phyloP scores from a whole-genome alignment of 371 early-diverging fungal species.

The Dipsacomyces acuminosporus region DNA sequence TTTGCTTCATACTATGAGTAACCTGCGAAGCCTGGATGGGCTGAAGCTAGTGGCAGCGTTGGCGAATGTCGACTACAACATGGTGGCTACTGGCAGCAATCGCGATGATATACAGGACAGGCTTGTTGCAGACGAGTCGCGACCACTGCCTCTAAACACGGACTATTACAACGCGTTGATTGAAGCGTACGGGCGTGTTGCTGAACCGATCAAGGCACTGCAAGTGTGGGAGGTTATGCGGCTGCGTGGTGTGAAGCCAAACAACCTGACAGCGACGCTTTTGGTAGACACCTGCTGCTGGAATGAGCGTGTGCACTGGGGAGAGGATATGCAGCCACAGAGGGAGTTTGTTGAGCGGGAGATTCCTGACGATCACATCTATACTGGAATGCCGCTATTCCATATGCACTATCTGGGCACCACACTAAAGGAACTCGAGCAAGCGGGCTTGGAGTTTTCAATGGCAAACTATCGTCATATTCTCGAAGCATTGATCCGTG shows the following conservation, averaged over 20 bases:
- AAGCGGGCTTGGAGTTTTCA: slow-evolving; percentile 30
- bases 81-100: slow-evolving; percentile 5
- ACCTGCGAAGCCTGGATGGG: slow-evolving; percentile 36
- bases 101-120: too few relatives aligned
- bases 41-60: slow-evolving; percentile 37
- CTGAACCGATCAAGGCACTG: slow-evolving; percentile 36
- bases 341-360: slow-evolving; percentile 16
- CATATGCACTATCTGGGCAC: slow-evolving; percentile 30
- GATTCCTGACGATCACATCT: slow-evolving; percentile 32
- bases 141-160: slow-evolving; percentile 22
- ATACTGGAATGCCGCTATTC: slow-evolving; percentile 25
- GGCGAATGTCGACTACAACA: slow-evolving; percentile 45
- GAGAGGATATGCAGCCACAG: slow-evolving; percentile 36
- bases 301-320: slow-evolving; percentile 47
- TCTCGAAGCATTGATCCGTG: slow-evolving; percentile 29
- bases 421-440: slow-evolving; percentile 24
- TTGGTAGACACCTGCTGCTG: slow-evolving; percentile 45
- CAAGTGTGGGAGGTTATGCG: slow-evolving; percentile 48
- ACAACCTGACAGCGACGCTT: slow-evolving; percentile 37
- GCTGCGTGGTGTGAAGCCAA: slow-evolving; percentile 34
- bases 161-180: slow-evolving; percentile 44
- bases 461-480: slow-evolving; percentile 36
- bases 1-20: slow-evolving; percentile 27
- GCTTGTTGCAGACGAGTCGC: not conserved
- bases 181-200: slow-evolving; percentile 43